Base-by-base conservation (phyloP, 192 early-diverging fungal species). In the Rhizophagus clarus region DNA sequence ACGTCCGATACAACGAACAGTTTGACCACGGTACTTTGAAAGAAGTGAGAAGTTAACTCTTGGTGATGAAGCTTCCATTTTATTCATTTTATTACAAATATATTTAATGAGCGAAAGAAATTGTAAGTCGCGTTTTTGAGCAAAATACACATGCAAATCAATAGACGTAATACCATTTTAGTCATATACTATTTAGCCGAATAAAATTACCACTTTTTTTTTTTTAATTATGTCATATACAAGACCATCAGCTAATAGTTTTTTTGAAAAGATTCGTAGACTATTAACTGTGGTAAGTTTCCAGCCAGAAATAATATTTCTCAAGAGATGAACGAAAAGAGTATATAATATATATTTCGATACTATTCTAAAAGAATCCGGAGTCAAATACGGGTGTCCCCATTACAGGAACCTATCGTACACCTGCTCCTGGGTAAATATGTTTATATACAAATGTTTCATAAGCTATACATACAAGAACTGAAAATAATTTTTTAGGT, bases 361-460 rank as follows among this genome's bases (percentile, higher is more conserved):
- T 45, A 45, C 2, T 45, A 45, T 45, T 12, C 42, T 40, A 15
- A 67, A 45, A 79, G 77, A 79, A 79, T 49, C 77, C 77, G 29
- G 62, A 45, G 22, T 29, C 77, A 22, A 79, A 79, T 47, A 68
- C 63, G 7, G 77, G 77, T 26, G 31, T 79, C 32, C 77, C 77
- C 1, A 29, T 79, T 63, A 31, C 45, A 31, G 77, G 77, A 29
- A 68, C 61, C 15, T 79, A 79, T 69, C 77, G 77, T 69, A 56
- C 67, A n/a, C 77, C 77, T 22, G 31, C 77, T 68, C 77, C 77
- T 14, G 77, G 77, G 77, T 79, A 79, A 47, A 3, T 40, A 15
- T 40, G 77, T 79, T 69, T 31, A 3, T 40, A 15, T 40, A 5
- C 3, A 66, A 6, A 45, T 63, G 3, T 68, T 69, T 45, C 28